These are phyloP conservation scores for Phascolomyces articulosus DNA, from an alignment of 371 early-diverging fungal species.

Conservation along the genomic window DNA sequence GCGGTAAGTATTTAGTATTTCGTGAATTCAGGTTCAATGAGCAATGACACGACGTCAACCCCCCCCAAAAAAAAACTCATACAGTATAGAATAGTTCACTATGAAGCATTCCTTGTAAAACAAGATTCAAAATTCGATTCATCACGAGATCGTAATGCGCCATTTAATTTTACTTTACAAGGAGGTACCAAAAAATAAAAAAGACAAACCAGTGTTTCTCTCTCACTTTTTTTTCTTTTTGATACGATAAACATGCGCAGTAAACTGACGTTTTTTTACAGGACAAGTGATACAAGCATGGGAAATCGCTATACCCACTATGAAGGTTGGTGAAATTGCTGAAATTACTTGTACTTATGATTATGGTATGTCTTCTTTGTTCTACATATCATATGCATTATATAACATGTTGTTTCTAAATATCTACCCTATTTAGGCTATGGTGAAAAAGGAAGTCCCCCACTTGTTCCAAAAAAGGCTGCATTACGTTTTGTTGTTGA, in stretches of 20 bases:
- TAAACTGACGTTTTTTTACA: slow-evolving; percentile 3
- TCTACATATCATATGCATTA: not conserved
- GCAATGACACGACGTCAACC: too few species aligned
- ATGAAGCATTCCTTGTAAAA: slow-evolving; percentile 28
- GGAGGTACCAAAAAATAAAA: too few species aligned
- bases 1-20: slow-evolving; percentile 22
- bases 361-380: slow-evolving; percentile 49
- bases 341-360: slow-evolving; percentile 56
- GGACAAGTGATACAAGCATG: slow-evolving; percentile 62
- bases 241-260: not conserved
- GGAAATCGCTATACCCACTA: slow-evolving; percentile 63
- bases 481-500: slow-evolving; percentile 60
- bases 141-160: slow-evolving; percentile 28
- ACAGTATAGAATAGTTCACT: slow-evolving; percentile 29
- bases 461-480: slow-evolving; percentile 57
- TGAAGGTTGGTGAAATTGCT: slow-evolving; percentile 61
- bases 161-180: slow-evolving; percentile 11
- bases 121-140: slow-evolving; percentile 38
- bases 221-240: not conserved
- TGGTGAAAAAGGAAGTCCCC: slow-evolving; percentile 54
- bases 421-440: slow-evolving; percentile 40
- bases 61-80: not conserved
- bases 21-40: too few species aligned
- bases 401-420: too few species aligned
- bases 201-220: not conserved